Base-by-base conservation (phyloP, 1,284 basidiomycete species). In the Ceratobasidium sp. region DNA sequence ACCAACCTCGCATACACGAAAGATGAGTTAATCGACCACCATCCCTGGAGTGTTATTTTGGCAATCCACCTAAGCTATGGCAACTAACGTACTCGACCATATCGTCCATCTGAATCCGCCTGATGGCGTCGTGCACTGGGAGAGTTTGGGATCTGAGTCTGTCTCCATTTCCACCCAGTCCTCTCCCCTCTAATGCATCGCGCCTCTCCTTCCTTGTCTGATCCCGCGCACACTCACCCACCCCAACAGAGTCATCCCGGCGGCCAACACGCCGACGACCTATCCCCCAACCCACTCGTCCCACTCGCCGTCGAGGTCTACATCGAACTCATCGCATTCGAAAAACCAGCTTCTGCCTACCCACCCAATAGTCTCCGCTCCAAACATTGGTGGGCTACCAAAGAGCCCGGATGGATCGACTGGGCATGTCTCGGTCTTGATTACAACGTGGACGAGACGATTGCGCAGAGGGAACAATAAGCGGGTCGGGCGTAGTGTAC, bases 251-350 rank as follows among this genome's bases (percentile, higher is more conserved):
- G 90, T 92, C 49, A 82, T 88, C 65, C 82, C 85, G 90, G 90
- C 8, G 90, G 90, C 6, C 86, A 83, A 1, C 90, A 92, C 77
- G 82, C 88, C 1, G 88, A 83, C 65, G 90, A 90, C 1, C 79
- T 88, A 37, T 88, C 90, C 3, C 85, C 83, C 22, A 92, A 92
- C 78, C 86, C 86, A 1, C 86, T 92, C 51, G 85, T 92, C 46
- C 88, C 90, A 73, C 82, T 92, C 27, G 79, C 80, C 34, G 89
- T 90, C 75, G 86, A 86, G 19, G 82, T 83, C 16, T 92, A 92
- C 80, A 82, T 92, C 72, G 91, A 92, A 79, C 84, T 92, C 43
- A 86, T 92, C 78, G 84, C 86, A n/a, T 92, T 92, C 82, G 86
- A 83, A 0, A 83, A 88, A 69, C 85, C 86, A 0, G 80, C 83